Percentiles rank a stretch among this genome's conserved stretches.
phyloP scores from a whole-genome alignment of 768 basidiomycete species.

The Phaffia tasmanica region DNA sequence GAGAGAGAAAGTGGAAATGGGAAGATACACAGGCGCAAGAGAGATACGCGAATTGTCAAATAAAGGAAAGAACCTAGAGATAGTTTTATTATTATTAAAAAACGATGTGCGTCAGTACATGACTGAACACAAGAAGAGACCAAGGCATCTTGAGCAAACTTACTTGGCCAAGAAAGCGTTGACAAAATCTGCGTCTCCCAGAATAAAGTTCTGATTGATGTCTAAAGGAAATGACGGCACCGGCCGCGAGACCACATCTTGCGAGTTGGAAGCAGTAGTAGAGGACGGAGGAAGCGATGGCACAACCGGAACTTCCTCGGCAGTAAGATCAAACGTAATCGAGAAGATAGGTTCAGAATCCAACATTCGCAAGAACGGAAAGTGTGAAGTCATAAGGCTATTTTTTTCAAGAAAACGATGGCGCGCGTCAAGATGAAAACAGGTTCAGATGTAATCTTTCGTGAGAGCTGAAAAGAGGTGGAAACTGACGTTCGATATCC shows the following conservation, averaged over 20 bases:
- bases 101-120: slow-evolving; percentile 6
- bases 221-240: slow-evolving; percentile 19
- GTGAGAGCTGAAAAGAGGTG: not conserved
- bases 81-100: not conserved
- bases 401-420: not conserved
- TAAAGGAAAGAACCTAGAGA: slow-evolving; percentile 61
- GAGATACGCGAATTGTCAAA: slow-evolving; percentile 66
- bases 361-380: slow-evolving; percentile 22
- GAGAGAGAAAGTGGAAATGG: slow-evolving; percentile 81
- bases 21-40: slow-evolving; percentile 64
- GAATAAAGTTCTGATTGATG: slow-evolving; percentile 17
- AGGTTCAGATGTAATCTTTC: not conserved
- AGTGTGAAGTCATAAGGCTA: slow-evolving; percentile 20
- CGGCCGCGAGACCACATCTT: slow-evolving; percentile 4
- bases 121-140: not conserved
- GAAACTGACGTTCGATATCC: slow-evolving; percentile 20
- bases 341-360: slow-evolving; percentile 26
- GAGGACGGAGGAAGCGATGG: not conserved
- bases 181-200: slow-evolving; percentile 48
- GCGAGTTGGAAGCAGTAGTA: slow-evolving; percentile 14
- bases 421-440: not conserved
- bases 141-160: slow-evolving; percentile 14
- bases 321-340: slow-evolving; percentile 17
- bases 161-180: slow-evolving; percentile 50
- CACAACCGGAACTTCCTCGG: slow-evolving; percentile 12